phyloP scores from a whole-genome alignment of 2,329 filamentous ascomycete species.

The Zymoseptoria brevis region DNA sequence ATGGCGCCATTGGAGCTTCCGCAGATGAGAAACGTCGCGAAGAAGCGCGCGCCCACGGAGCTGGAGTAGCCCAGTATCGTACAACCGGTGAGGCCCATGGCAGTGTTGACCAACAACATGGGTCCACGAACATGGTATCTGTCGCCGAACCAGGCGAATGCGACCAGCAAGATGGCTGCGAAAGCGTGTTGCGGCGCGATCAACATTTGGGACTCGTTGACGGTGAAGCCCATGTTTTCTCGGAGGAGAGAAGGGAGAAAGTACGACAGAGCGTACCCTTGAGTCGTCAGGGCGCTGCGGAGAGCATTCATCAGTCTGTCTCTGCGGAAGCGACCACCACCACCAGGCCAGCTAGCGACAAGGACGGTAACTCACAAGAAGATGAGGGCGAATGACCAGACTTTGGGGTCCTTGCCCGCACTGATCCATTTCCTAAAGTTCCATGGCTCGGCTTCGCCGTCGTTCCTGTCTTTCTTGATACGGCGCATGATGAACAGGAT shows the following conservation, averaged over 20 bases:
- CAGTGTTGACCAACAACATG: slow-evolving; percentile 56
- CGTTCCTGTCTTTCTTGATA: slow-evolving; percentile 32
- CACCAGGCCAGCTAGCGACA: not conserved
- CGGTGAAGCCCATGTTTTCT: slow-evolving; percentile 54
- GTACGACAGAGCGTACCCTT: slow-evolving; percentile 67
- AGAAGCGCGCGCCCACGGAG: slow-evolving; percentile 53
- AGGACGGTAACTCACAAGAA: slow-evolving; percentile 38
- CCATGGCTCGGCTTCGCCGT: slow-evolving; percentile 25
- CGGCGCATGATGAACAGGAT: slow-evolving; percentile 26
- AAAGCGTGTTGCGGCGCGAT: slow-evolving; percentile 61
- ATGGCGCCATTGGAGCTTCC: slow-evolving; percentile 69
- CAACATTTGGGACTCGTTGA: slow-evolving; percentile 60
- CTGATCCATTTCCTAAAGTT: not conserved
- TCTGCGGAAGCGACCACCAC: no score
- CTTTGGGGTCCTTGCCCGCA: slow-evolving; percentile 35
- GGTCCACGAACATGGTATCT: slow-evolving; percentile 58
- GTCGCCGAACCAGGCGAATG: slow-evolving; percentile 57
- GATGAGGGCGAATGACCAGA: slow-evolving; percentile 47
- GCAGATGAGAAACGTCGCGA: slow-evolving; percentile 65
- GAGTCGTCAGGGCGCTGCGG: slow-evolving; percentile 49
- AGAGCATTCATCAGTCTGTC: not conserved
- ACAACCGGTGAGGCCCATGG: slow-evolving; percentile 56
- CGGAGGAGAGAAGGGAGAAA: slow-evolving; percentile 69
- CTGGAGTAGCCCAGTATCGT: slow-evolving; percentile 63
- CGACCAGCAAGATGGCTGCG: slow-evolving; percentile 55